Evolutionary conservation across 805 yeast genomes (phyloP), one percentile per base, ranked within the genome.

Genomic region (Ogataea methylovora): DNA sequence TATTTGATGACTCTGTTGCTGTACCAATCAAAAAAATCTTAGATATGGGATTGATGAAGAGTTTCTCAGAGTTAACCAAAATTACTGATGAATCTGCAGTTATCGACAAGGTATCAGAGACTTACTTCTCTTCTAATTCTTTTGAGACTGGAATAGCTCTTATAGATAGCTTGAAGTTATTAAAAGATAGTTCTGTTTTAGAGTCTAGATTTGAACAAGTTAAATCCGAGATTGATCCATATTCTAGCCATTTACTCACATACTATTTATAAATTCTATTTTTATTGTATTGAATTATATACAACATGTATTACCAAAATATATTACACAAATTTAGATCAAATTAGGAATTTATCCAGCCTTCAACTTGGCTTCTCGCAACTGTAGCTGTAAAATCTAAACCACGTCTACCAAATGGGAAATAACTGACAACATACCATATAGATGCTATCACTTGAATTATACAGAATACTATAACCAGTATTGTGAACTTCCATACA

Each of bases 361-460:
- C 40, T 15, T 51, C 53, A 4, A 51, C 53, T 23, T 51, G 56
- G 12, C 31, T 35, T 24, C 56, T 39, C 5, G 56, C 86, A 6
- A 79, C 61, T 16, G 73, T 59, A 12, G 76, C 63, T 1, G 80
- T 69, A 55, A 76, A 63, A 40, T 71, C 60, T 32, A 79, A 49
- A 2, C 90, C 79, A 38, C 79, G 78, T 4, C 85, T 78, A 8
- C 97, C 97, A 59, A 85, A 78, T 11, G 97, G 97, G 67, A 90
- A 87, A 57, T 88, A 88, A 43, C 94, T 82, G 16, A 88, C 69
- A 0, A 86, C 77, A 53, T 88, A 88, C 65, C 84, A 85, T 6
- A 84, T 47, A 11, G 88, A 84, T 4, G 95, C 86, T 30, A 88
- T 54, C 12, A 84, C 58, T 54, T 88, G 95, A 4, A 82, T 50